Percentiles rank a stretch among this genome's conserved stretches.
Evolutionary conservation across 805 yeast species (phyloP).

Genomic region (Metschnikowia sp.): DNA sequence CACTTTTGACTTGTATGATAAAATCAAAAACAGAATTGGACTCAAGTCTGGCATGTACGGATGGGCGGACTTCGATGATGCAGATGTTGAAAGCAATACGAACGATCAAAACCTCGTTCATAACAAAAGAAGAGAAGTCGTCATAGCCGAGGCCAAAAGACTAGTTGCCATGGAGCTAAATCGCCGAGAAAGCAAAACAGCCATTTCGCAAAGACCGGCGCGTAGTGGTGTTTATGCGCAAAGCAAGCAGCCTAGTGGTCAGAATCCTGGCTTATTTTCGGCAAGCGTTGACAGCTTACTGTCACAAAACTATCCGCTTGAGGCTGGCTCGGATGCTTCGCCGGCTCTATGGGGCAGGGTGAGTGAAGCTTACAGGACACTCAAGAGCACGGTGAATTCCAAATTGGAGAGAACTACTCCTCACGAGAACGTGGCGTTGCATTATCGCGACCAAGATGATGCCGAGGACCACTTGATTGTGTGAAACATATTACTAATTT

Average conservation of each 20-base stretch:
- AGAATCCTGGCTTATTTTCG: background rate
- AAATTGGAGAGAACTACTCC: conserved; percentile 8
- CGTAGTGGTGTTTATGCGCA: background rate
- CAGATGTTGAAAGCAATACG: conserved; percentile 9
- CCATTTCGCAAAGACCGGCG: too few species aligned
- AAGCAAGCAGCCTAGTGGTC: background rate
- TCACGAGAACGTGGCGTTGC: conserved; percentile 30
- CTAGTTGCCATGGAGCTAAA: conserved; percentile 34
- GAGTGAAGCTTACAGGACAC: conserved; percentile 23
- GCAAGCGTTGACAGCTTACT: background rate
- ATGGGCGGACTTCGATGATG: conserved; percentile 39
- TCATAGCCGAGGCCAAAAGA: conserved; percentile 43
- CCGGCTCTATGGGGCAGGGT: conserved; percentile 26
- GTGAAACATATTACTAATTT: conserved; percentile 9
- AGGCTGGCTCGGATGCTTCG: background rate
- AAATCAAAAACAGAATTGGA: conserved; percentile 42
- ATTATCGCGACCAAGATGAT: conserved; percentile 32
- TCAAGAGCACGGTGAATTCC: conserved; percentile 19
- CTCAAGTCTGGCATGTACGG: conserved; percentile 37
- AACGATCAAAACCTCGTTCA: conserved; percentile 16
- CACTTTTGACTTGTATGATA: conserved; percentile 64
- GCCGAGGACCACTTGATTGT: conserved; percentile 32
- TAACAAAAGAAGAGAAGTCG: conserved; percentile 30
- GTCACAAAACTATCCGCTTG: background rate
- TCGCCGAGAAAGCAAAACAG: conserved; percentile 16